Evolutionary conservation across 768 basidiomycete genomes (phyloP), one percentile per base, ranked within the genome.

Genomic region (Mrakia gelida): DNA sequence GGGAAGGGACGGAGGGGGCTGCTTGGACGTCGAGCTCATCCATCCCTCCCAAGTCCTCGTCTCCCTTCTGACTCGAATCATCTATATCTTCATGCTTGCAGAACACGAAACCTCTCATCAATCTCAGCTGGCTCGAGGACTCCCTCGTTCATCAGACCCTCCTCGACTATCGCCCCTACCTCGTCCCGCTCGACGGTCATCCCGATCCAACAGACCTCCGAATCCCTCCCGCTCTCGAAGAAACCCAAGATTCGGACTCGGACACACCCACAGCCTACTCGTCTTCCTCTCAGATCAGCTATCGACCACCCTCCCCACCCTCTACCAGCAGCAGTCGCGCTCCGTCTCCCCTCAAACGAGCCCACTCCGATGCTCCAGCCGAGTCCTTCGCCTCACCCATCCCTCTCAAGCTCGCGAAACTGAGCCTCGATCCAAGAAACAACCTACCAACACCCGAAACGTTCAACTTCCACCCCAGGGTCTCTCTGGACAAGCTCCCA

Each of bases 161-260:
- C 28, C 77, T 78, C 52, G 72, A 73, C 49, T 73, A 56, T 32
- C 41, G 63, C 1, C 41, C 61, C 16, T 78, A 78, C 65, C 72
- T 78, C 62, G 70, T 73, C 7, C 77, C 71, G 2, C 45, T 41
- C 15, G 73, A 59, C 34, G 61, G 56, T 16, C 28, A 74, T n/a
- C 38, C 56, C 13, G 30, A 62, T n/a, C 45, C 71, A 2, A 10
- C 23, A 21, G 32, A 67, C 45, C 45, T 67, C 7, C 32, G 26
- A 16, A 43, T 73, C 49, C 49, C 71, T 52, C 34, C 52, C 23
- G 71, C 77, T 30, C 72, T 73, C 13, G 30, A 49, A 18, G 13
- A 63, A 26, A 30, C 28, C 5, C 34, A 30, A n/a, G 26, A 49
- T 21, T 38, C 68, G 3, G 54, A n/a, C 23, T 59, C 65, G 0